Conservation (phyloP, 306 rosid species). For the Prunus campanulata region DNA sequence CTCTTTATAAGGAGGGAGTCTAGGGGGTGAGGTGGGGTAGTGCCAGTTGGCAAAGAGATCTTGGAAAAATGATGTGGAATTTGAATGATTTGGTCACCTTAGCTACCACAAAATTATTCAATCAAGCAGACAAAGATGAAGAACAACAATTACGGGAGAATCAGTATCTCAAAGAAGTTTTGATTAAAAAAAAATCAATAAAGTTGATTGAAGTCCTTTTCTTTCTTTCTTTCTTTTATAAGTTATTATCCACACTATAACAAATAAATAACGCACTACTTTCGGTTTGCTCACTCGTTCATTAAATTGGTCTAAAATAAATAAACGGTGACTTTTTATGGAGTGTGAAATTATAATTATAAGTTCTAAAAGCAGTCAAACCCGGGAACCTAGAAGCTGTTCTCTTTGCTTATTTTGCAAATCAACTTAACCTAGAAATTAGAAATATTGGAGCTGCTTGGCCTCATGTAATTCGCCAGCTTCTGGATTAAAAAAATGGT, state of each 20-base stretch:
- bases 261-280: too few relatives aligned
- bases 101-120: conserved; percentile 49
- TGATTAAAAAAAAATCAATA: not conserved
- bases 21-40: conserved; percentile 38
- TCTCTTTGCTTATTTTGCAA: conserved; percentile 7
- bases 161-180: conserved; percentile 44
- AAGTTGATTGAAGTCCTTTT: not conserved
- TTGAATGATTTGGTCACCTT: conserved; percentile 66
- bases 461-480: not conserved
- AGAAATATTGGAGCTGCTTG: conserved; percentile 1
- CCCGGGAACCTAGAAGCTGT: not conserved
- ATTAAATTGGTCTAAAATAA: too few relatives aligned
- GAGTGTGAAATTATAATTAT: not conserved
- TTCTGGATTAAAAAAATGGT: not conserved
- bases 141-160: conserved; percentile 40
- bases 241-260: not conserved
- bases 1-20: conserved; percentile 57
- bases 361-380: not conserved
- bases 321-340: not conserved
- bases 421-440: not conserved
- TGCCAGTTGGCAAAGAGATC: conserved; percentile 59
- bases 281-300: too few relatives aligned
- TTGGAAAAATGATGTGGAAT: conserved; percentile 39
- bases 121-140: conserved; percentile 37
- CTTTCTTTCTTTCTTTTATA: not conserved